Evolutionary conservation across 352 stramenopile genomes (phyloP), one percentile per base, ranked within the genome.

Genomic region (Aphanomyces euteiches): DNA sequence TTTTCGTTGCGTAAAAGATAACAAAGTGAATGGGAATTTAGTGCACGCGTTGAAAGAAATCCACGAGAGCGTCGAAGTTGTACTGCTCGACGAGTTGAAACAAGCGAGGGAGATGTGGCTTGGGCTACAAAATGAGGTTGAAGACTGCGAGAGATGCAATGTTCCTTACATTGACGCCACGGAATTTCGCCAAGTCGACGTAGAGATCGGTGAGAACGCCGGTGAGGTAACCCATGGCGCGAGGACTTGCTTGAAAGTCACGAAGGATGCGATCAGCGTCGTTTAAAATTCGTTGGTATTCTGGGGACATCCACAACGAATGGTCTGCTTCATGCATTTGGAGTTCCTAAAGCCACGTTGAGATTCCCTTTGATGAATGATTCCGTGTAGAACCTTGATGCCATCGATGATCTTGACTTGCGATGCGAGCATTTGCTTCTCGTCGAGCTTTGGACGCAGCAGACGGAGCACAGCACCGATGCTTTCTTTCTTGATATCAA

Each of bases 171-270:
- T 88, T 93, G 13, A 77, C 81, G 56, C 88, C 88, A 41, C 83
- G 83, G 61, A 93, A 92, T 73, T 95, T 94, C 76, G 84, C 90
- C 53, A 90, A 68, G 54, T 96, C 88, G 1, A 95, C 85, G 69
- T 92, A 96, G 1, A 96, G 74, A 56, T 96, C 87, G 7, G 83
- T 92, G 43, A 95, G 76, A 21, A 96, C 82, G 28, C 86, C 86
- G 0, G 82, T 81, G 4, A 96, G 80, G 54, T 93, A 92, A 61
- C 90, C 84, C 67, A 95, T 82, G 21, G 84, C 82, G 60, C 84
- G 86, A 19, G 82, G 81, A 38, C 79, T 85, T 21, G 78, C 73
- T 61, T 92, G 86, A 73, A 90, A 92, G 63, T 92, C 86, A n/a
- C 68, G 75, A 66, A 78, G 63, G 71, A 95, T 93, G 56, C 80